A percentile compares a stretch with the other conserved stretches of the same genome.
Conservation (phyloP, 1,284 basidiomycete species). For the Ceratobasidium theobromae region DNA sequence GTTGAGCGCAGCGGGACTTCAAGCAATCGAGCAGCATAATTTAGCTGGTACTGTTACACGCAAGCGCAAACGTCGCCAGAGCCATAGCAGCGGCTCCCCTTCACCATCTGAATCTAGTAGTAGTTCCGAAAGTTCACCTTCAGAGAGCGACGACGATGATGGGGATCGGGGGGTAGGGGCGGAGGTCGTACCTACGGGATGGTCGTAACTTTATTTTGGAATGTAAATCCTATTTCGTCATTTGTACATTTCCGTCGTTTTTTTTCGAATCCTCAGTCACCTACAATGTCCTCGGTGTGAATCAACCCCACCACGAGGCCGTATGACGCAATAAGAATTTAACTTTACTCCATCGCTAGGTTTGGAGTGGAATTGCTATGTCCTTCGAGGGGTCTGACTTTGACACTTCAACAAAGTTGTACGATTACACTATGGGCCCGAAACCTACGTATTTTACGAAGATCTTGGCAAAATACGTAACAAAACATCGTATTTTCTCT, state of each 20-base stretch:
- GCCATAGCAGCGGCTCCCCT: constrained; percentile 21
- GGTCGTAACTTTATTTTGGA: constrained; percentile 28
- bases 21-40: constrained; percentile 18
- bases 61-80: constrained; percentile 20
- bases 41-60: background rate
- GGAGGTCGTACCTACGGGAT: background rate
- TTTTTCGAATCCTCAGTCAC: background rate
- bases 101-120: constrained; percentile 29
- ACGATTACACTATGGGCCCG: too few species aligned
- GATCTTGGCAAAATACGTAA: too few species aligned
- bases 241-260: constrained; percentile 1
- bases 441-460: too few species aligned
- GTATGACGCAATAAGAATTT: too few species aligned
- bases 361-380: too few species aligned
- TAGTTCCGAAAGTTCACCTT: constrained; percentile 27
- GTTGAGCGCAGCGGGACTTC: constrained; percentile 6
- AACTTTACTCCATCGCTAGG: too few species aligned
- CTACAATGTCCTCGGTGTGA: too few species aligned
- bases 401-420: too few species aligned
- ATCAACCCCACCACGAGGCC: too few species aligned
- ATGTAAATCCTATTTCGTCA: background rate
- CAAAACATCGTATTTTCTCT: too few species aligned
- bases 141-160: constrained; percentile 29
- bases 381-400: too few species aligned
- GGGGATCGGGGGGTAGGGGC: constrained; percentile 1